Evolutionary conservation across 257 asterid genomes (phyloP).

Genomic region (Verbena officinalis): DNA sequence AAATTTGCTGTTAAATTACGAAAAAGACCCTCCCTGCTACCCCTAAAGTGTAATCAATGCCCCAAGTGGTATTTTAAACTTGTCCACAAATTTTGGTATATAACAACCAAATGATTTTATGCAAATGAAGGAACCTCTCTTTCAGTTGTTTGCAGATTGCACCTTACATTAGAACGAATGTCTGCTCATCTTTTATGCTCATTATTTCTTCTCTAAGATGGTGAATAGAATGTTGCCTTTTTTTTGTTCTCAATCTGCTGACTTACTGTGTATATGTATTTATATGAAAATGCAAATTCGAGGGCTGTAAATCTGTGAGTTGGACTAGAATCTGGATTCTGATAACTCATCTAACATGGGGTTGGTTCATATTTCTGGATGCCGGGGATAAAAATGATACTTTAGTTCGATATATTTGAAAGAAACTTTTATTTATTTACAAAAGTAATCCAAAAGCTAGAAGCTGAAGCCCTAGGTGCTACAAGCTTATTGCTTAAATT

Average conservation of each 20-base stretch:
- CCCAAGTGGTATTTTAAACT: background rate
- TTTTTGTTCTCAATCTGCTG: too few relatives aligned
- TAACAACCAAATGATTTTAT: background rate
- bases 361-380: too few relatives aligned
- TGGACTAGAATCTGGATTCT: too few relatives aligned
- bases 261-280: background rate
- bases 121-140: background rate
- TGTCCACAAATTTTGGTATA: slow-evolving; percentile 7
- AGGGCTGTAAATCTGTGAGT: too few relatives aligned
- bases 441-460: too few relatives aligned
- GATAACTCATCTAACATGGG: too few relatives aligned
- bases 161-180: background rate
- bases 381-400: too few relatives aligned
- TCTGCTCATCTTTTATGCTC: background rate
- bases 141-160: too few relatives aligned
- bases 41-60: slow-evolving; percentile 10
- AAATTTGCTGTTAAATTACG: slow-evolving; percentile 30
- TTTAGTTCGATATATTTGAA: too few relatives aligned
- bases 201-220: background rate
- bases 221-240: background rate
- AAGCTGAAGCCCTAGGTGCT: too few relatives aligned
- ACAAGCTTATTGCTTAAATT: too few relatives aligned
- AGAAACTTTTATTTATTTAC: too few relatives aligned
- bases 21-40: background rate
- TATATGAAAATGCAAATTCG: background rate